phyloP scores from a whole-genome alignment of 1,284 basidiomycete genomes.

The Irpex lacteus region DNA sequence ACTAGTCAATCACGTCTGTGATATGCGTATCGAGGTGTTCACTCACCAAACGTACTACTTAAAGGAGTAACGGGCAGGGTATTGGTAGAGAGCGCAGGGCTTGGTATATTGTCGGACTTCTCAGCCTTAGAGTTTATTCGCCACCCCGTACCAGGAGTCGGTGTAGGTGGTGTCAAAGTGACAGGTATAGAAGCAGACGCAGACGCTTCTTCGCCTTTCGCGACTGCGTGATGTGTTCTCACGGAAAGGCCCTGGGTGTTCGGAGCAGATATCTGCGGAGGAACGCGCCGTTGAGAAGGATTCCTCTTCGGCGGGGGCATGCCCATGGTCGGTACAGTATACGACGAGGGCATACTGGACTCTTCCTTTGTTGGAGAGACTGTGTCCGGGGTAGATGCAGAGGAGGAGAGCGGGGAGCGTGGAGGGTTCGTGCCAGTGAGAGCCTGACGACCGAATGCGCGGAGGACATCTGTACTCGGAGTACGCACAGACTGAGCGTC shows the following conservation, averaged over 20 bases:
- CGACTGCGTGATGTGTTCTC: slow-evolving; percentile 20
- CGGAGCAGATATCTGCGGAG: slow-evolving; percentile 27
- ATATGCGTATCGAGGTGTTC: background rate
- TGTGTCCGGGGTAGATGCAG: slow-evolving; percentile 1
- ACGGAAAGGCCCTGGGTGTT: slow-evolving; percentile 24
- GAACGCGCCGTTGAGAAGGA: slow-evolving; percentile 14
- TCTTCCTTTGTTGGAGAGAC: background rate
- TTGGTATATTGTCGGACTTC: slow-evolving; percentile 5
- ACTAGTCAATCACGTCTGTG: background rate
- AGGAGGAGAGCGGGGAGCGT: background rate
- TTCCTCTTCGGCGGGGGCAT: slow-evolving; percentile 20
- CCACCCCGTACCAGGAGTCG: slow-evolving; percentile 4
- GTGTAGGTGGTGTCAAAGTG: slow-evolving; percentile 25
- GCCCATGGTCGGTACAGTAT: slow-evolving; percentile 15
- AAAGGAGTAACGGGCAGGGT: background rate
- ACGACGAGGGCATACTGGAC: slow-evolving; percentile 6
- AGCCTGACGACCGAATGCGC: slow-evolving; percentile 22
- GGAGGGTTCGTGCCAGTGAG: background rate
- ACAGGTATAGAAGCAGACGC: slow-evolving; percentile 18
- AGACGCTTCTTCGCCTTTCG: background rate
- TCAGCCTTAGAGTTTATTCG: slow-evolving; percentile 16
- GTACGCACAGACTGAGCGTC: slow-evolving; percentile 29
- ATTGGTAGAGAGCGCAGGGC: slow-evolving; percentile 7
- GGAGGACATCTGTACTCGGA: slow-evolving; percentile 28
- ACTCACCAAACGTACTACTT: background rate